Evolutionary conservation across 2,329 filamentous ascomycete genomes (phyloP).

Genomic region (Pseudonectria foliicola): DNA sequence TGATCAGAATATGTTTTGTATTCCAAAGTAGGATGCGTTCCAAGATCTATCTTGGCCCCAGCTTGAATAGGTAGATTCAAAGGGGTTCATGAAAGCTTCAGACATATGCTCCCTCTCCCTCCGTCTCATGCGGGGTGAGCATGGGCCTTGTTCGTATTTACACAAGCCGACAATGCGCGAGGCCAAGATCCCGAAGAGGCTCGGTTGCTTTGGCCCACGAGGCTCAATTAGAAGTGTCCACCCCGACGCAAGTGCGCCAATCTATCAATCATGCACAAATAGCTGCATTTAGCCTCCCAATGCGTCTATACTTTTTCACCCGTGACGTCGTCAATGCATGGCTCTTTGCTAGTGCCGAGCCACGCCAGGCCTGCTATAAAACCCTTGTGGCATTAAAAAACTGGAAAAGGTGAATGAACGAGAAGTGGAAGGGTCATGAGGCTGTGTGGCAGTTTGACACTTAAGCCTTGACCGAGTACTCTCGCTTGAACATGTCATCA

Average conservation of each 20-base stretch:
- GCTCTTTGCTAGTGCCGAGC: slow-evolving; percentile 5
- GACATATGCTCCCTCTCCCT: no score
- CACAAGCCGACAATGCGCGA: no score
- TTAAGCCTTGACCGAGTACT: slow-evolving; percentile 67
- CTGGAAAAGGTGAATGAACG: slow-evolving; percentile 4
- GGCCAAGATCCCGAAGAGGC: no score
- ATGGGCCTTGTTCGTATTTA: no score
- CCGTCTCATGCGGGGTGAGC: no score
- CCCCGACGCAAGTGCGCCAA: slow-evolving; percentile 12
- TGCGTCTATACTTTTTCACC: slow-evolving; percentile 19
- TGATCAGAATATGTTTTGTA: no score
- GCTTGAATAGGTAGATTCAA: no score
- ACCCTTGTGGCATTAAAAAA: slow-evolving; percentile 2
- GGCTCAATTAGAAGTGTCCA: slow-evolving; percentile 20
- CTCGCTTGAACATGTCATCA: slow-evolving; percentile 80
- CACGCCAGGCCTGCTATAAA: slow-evolving; percentile 10
- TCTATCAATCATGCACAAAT: slow-evolving; percentile 18
- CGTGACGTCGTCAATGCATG: slow-evolving; percentile 16
- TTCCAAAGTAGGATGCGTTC: no score
- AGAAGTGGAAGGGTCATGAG: slow-evolving; percentile 12
- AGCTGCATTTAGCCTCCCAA: slow-evolving; percentile 16
- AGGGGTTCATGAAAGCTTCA: no score
- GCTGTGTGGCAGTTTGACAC: not conserved
- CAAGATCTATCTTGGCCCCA: no score
- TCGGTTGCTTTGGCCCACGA: slow-evolving; percentile 3